Base-by-base conservation (phyloP, 2,329 filamentous ascomycete genomes). In the Paecilomyces niveus region DNA sequence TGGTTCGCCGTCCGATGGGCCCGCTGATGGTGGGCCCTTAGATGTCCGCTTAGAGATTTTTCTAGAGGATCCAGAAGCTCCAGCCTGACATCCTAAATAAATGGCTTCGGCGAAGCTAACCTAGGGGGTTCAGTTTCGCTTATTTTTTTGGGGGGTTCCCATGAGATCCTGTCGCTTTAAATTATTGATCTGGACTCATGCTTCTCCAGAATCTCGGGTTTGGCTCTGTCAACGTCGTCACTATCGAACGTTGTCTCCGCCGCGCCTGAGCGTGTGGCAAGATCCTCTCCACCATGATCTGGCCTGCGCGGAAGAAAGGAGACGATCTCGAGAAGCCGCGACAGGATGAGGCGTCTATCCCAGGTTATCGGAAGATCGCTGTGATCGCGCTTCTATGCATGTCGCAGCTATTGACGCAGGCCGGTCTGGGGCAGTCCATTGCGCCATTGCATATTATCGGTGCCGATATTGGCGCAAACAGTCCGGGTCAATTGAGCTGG, bases 401-500 rank as follows among this genome's bases (percentile, higher is more conserved):
- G 22, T 52, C 50, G 6, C 56, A 57, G 26, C 35, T 57, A 24
- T 33, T 57, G 2, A 53, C 52, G n/a, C 56, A 57, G 32, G 50
- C 56, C 22, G 56, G 56, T 21, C 50, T 54, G 10, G 52, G 56
- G 8, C 56, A 57, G 52, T 51, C 29, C 15, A n/a, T 57, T 29
- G 56, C 56, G 8, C 56, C 56, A 13, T n/a, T 54, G n/a, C 57
- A 55, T 49, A 54, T 58, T 29, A 58, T 58, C 45, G 57, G 53
- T 26, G 24, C 49, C 3, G 29, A 55, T 21, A 50, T 58, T 24
- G 33, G 24, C 13, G 21, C 50, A 7, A 33, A 24, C 6, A 52
- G 32, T 31, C 52, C 53, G 9, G 53, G 54, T 31, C 31, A 57
- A 35, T 32, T 58, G 35, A 57, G 35, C 29, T 82, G 80, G 80